Evolutionary conservation across 352 stramenopile genomes (phyloP), one percentile per base, ranked within the genome.

Genomic region (Phytophthora cryptogea): DNA sequence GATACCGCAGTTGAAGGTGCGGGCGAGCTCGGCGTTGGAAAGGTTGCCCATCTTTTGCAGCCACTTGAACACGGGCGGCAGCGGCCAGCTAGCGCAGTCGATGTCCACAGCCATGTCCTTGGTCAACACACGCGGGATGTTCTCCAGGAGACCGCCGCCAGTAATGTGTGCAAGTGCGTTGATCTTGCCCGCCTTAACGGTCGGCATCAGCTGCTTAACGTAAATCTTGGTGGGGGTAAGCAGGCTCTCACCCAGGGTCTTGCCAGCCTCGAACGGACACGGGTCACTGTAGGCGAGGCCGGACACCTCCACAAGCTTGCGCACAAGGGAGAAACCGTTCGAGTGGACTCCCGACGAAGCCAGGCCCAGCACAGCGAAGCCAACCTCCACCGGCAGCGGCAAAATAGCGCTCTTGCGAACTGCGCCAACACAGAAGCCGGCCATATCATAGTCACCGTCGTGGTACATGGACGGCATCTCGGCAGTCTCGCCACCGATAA

Each of bases 391-490:
- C 5, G 93, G 94, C 10, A 99, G 78, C 28, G 87, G 87, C 42
- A 95, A 48, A 45, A 95, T 90, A 39, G 83, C 78, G 43, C 72
- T 83, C 75, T 95, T 93, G 59, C 75, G 72, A 36, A 99, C 97
- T 20, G 97, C 97, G 58, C 97, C 97, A 13, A 99, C 96, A 54
- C 88, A 97, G 69, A 99, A 99, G 40, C 97, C 97, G 41, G 97
- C 97, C 63, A 99, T 87, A 81, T 99, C 97, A 72, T 99, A 99
- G 68, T 99, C 96, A 33, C 97, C 97, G 35, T 89, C 83, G 50
- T 94, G 82, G 78, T 99, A 99, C 94, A 99, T 99, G 37, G 91
- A 98, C 32, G 97, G 96, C 97, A 99, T 99, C 70, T 99, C 97
- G 32, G 97, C 97, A 35, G 97, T 99, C 72, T 99, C 95, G 46